Evolutionary conservation across 805 yeast genomes (phyloP), one percentile per base, ranked within the genome.

Genomic region (Nakazawaea wickerhamii): DNA sequence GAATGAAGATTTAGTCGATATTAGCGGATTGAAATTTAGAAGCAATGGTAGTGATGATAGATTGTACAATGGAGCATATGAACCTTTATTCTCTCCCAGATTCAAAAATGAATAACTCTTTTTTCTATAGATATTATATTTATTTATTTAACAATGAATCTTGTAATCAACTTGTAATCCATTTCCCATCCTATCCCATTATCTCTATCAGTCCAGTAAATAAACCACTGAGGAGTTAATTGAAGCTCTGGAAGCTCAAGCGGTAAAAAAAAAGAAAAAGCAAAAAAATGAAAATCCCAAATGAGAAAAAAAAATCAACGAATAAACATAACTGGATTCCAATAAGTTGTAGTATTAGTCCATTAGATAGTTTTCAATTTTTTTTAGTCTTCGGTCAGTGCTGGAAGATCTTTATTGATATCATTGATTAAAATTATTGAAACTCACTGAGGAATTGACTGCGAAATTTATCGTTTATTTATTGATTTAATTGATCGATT

Each of bases 1-100:
- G 48, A 61, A 61, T 38, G 67, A 65, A 26, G 60, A 61, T 14
- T 57, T 66, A 45, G 59, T 73, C 22, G 75, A 68, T 50, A 56
- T 54, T 35, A 53, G 52, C 17, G 51, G 57, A 17, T 47, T 60
- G 45, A 55, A 54, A 27, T 30, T 33, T 14, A 38, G 43, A 30
- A 43, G 35, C 23, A 38, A 38, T 22, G 45, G 46, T 5, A 38
- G 34, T 30, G 42, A 34, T 32, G 46, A 46, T 32, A 40, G 36
- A 20, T 32, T 46, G 19, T 43, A 46, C 37, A 27, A 43, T 20
- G 17, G 21, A 13, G 43, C 36, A 19, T 46, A 46, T 25, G 36
- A 36, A 15, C 48, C 46, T 3, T 14, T 35, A n/a, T 35, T 19
- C 19, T 38, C 35, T 33, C 46, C 46, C 14, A 34, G 22, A 17